Percentiles rank a stretch among this genome's conserved stretches.
These are phyloP conservation scores for Rosa lucieae DNA, from an alignment of 306 rosid species.

Conservation along the genomic window DNA sequence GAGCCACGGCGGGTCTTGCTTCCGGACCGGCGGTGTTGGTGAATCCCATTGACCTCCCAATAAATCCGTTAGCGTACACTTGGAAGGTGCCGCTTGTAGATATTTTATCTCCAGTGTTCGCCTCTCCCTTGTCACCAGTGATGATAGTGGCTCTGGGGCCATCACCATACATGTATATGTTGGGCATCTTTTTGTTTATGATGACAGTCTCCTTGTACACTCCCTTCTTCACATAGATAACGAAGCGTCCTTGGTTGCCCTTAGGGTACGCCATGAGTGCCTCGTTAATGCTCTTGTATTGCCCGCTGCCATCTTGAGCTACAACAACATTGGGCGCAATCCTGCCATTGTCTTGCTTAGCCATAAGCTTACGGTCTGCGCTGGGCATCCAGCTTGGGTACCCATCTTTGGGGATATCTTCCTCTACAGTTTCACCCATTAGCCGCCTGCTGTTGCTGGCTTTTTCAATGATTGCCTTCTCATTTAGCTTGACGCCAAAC, in stretches of 20 bases:
- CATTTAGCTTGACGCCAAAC: slow-evolving; percentile 36
- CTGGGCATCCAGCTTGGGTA: slow-evolving; percentile 56
- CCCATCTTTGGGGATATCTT: slow-evolving; percentile 29
- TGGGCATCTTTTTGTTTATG: slow-evolving; percentile 15
- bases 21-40: slow-evolving; percentile 63
- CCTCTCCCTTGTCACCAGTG: slow-evolving; percentile 45
- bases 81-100: slow-evolving; percentile 33
- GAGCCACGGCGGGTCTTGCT: slow-evolving; percentile 82
- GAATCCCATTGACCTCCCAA: slow-evolving; percentile 53
- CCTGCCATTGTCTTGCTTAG: neutral
- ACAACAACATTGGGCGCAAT: slow-evolving; percentile 44
- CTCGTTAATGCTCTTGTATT: slow-evolving; percentile 40
- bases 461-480: slow-evolving; percentile 19
- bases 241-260: slow-evolving; percentile 32
- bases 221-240: slow-evolving; percentile 68
- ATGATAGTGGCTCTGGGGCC: slow-evolving; percentile 56
- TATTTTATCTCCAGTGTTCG: slow-evolving; percentile 21
- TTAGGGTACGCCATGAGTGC: slow-evolving; percentile 56
- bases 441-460: slow-evolving; percentile 58
- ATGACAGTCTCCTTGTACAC: slow-evolving; percentile 52
- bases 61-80: slow-evolving; percentile 31
- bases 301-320: slow-evolving; percentile 75
- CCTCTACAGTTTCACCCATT: slow-evolving; percentile 18
- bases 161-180: slow-evolving; percentile 66
- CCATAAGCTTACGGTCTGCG: slow-evolving; percentile 57